Percentiles rank a stretch among this genome's conserved stretches.
Evolutionary conservation across 805 yeast species (phyloP).

Genomic region (Cyberlindnera misumaiensis): DNA sequence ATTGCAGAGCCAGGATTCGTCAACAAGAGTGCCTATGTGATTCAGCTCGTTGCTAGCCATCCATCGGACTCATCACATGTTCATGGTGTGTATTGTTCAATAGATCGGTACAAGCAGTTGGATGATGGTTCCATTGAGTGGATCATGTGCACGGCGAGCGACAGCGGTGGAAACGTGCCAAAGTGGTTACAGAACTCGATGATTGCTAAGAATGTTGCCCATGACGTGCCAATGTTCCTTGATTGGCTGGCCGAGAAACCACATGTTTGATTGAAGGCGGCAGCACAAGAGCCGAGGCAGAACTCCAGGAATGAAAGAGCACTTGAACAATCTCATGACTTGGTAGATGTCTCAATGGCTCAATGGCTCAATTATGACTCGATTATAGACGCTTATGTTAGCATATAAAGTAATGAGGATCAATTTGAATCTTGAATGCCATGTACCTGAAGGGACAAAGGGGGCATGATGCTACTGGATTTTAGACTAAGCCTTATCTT

Average conservation of each 20-base stretch:
- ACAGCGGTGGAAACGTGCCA: conserved; percentile 36
- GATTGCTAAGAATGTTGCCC: conserved; percentile 31
- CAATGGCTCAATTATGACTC: no score
- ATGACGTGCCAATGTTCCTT: conserved; percentile 33
- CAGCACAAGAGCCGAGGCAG: no score
- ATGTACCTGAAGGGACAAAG: no score
- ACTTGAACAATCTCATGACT: no score
- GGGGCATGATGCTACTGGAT: no score
- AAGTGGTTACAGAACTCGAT: conserved; percentile 33
- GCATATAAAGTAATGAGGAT: no score
- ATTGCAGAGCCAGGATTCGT: conserved; percentile 21
- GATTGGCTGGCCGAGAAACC: conserved; percentile 17
- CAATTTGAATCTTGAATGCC: no score
- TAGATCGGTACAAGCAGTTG: conserved; percentile 26
- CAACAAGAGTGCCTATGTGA: conserved; percentile 24
- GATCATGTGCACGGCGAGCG: conserved; percentile 33
- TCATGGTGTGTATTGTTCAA: conserved; percentile 29
- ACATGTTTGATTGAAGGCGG: no score
- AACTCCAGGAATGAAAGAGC: no score
- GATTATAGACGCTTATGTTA: no score
- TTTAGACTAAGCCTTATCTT: no score
- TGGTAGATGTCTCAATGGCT: no score
- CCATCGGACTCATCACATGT: conserved; percentile 21
- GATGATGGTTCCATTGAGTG: conserved; percentile 22
- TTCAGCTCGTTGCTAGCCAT: conserved; percentile 25